Conservation (phyloP, 2,329 filamentous ascomycete genomes). For the Pseudogymnoascus sp. region DNA sequence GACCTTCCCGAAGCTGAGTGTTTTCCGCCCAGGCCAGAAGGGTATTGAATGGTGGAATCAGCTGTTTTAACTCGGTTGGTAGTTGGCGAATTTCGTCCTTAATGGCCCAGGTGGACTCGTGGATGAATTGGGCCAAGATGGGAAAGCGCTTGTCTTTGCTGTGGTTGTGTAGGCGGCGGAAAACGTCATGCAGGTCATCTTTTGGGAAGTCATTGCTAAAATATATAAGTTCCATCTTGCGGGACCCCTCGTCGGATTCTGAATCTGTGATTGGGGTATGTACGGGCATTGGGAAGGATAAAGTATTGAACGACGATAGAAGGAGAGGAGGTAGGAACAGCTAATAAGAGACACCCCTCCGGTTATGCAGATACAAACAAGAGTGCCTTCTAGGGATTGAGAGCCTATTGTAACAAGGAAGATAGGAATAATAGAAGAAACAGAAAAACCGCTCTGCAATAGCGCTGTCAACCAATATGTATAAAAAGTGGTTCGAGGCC, state of each 20-base stretch:
- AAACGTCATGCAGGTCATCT: neutral
- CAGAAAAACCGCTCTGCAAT: neutral
- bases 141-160: neutral
- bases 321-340: neutral
- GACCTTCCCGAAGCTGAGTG: neutral
- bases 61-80: neutral
- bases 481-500: neutral
- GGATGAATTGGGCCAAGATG: neutral
- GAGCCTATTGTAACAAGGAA: neutral
- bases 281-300: neutral
- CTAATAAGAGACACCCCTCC: neutral
- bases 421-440: neutral
- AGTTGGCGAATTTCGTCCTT: conserved; percentile 4
- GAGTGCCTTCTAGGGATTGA: neutral
- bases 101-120: neutral
- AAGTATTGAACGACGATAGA: neutral
- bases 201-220: neutral
- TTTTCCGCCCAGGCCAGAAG: neutral
- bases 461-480: neutral
- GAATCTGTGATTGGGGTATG: neutral
- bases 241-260: neutral
- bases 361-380: neutral
- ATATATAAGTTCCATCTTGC: neutral
- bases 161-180: neutral
- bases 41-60: neutral